Evolutionary conservation across 2,329 filamentous ascomycete genomes (phyloP).

Genomic region (Aspergillus brasiliensis): DNA sequence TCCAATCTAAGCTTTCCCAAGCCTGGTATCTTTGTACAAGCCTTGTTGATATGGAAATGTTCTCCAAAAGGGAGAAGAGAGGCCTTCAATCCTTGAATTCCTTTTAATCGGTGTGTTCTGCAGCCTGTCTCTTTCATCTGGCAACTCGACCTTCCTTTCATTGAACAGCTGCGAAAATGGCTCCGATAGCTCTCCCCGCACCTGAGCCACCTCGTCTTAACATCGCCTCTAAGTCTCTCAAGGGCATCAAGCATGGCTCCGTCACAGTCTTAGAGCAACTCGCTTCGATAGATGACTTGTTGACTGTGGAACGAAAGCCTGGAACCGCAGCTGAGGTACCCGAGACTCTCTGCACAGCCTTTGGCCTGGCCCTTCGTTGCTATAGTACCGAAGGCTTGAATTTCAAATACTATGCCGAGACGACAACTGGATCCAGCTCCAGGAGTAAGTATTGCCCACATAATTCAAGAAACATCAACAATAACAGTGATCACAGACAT

Average conservation of each 20-base stretch:
- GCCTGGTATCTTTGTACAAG: neutral
- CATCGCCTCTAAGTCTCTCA: neutral
- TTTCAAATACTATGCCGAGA: neutral
- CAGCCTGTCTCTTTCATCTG: neutral
- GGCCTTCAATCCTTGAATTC: neutral
- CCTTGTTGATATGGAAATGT: no score
- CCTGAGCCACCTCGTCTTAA: neutral
- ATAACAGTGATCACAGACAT: neutral
- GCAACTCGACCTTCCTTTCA: no score
- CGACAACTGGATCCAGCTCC: neutral
- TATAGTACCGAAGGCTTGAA: neutral
- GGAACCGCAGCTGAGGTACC: neutral
- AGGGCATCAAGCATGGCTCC: neutral
- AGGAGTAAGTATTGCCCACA: neutral
- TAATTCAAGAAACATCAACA: no score
- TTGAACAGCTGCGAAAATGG: neutral
- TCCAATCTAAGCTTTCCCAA: neutral
- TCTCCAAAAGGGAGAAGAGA: neutral
- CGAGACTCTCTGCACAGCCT: neutral
- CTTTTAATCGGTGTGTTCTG: neutral
- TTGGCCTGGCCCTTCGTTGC: neutral
- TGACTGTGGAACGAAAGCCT: neutral
- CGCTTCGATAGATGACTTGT: neutral
- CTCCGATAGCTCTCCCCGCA: neutral
- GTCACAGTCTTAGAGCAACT: no score